These are phyloP conservation scores for Ceratonia siliqua DNA, from an alignment of 306 rosid genomes.

Conservation along the genomic window DNA sequence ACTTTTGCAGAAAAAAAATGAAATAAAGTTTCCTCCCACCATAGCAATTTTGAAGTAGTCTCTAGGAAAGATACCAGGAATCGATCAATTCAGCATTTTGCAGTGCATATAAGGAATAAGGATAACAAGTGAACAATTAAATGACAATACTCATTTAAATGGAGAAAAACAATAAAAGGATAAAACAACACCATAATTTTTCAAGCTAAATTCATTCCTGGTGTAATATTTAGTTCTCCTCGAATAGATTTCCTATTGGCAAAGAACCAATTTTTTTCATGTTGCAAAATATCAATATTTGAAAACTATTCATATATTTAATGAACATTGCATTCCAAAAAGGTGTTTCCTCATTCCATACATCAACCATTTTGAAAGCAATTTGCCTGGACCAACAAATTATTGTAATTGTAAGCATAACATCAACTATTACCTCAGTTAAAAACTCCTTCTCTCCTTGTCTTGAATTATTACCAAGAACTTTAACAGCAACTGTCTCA, in stretches of 20 bases:
- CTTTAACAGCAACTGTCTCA: conserved; percentile 91
- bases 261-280: neutral
- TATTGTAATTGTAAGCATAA: neutral
- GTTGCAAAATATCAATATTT: neutral
- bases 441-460: conserved; percentile 97
- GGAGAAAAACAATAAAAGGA: neutral
- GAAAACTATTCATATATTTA: conserved; percentile 2
- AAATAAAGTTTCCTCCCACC: neutral
- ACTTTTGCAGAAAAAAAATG: neutral
- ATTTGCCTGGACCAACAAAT: neutral
- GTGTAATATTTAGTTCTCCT: conserved; percentile 5
- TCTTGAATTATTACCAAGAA: conserved; percentile 93
- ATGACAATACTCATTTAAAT: neutral
- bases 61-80: neutral
- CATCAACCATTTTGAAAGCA: conserved; percentile 2
- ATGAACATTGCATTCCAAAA: no score
- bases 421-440: conserved; percentile 68
- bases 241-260: neutral
- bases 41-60: neutral
- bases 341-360: conserved; percentile 12
- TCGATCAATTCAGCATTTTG: neutral
- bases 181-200: neutral
- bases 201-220: neutral
- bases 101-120: neutral
- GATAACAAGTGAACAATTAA: neutral